Percentiles rank a stretch among this genome's conserved stretches.
Evolutionary conservation across 1,139 yeast genomes (phyloP).

Genomic region (Meyerozyma sp.): DNA sequence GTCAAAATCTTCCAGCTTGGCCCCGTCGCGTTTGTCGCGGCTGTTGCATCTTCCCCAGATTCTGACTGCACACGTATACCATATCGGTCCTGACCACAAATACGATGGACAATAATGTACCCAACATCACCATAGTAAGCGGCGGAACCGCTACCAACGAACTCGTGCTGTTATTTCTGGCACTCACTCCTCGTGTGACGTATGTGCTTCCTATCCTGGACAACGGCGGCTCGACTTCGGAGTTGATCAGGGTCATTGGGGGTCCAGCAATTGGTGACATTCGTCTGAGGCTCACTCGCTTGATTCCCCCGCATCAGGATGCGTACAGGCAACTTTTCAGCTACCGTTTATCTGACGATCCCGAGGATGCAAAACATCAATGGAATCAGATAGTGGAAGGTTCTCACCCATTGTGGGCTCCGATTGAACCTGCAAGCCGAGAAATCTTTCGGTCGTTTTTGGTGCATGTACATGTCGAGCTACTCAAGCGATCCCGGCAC

Average conservation of each 20-base stretch:
- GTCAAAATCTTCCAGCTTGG: too few relatives aligned
- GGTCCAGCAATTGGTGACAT: slow-evolving; percentile 96
- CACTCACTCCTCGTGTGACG: slow-evolving; percentile 38
- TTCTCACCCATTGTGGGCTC: slow-evolving; percentile 63
- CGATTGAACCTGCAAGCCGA: slow-evolving; percentile 55
- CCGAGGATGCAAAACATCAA: slow-evolving; percentile 53
- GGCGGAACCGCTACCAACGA: slow-evolving; percentile 80
- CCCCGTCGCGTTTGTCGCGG: not conserved
- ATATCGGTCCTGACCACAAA: not conserved
- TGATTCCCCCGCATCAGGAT: slow-evolving; percentile 50
- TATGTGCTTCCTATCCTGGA: slow-evolving; percentile 83
- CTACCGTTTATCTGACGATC: slow-evolving; percentile 53
- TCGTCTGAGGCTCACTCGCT: slow-evolving; percentile 71
- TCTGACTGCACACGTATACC: not conserved
- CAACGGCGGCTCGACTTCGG: slow-evolving; percentile 94
- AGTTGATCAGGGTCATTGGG: slow-evolving; percentile 80
- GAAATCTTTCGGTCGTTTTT: slow-evolving; percentile 76
- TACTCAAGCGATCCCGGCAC: slow-evolving; percentile 61
- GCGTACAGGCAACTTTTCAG: slow-evolving; percentile 48
- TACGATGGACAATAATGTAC: not conserved
- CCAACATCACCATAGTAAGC: slow-evolving; percentile 44
- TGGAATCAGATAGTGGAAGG: slow-evolving; percentile 84
- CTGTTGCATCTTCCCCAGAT: not conserved
- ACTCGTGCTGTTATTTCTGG: slow-evolving; percentile 44
- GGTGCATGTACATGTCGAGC: slow-evolving; percentile 72